These are phyloP conservation scores for Cyphellophora attinorum DNA, from an alignment of 2,329 filamentous ascomycete species.

Conservation along the genomic window DNA sequence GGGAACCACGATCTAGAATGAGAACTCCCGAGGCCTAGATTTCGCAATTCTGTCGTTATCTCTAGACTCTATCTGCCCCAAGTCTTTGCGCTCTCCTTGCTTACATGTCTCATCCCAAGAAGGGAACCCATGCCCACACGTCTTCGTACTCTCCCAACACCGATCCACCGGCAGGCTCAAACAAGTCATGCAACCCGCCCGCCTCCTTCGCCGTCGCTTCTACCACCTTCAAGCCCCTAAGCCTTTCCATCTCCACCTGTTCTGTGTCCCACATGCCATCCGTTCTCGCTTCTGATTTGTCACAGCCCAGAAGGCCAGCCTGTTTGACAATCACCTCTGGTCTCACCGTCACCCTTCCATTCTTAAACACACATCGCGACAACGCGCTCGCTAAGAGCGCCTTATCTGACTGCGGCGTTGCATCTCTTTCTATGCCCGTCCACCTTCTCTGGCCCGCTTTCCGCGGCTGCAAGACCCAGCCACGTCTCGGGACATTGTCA, in stretches of 20 bases:
- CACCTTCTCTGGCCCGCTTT: slow-evolving; percentile 19
- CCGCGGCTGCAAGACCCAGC: not conserved
- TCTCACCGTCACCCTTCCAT: not conserved
- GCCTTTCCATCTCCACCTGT: not conserved
- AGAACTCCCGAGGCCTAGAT: too few species aligned
- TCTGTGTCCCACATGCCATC: too few species aligned
- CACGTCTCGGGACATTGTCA: slow-evolving; percentile 17
- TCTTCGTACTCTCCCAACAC: not conserved
- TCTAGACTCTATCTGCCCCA: too few species aligned
- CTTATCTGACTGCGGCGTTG: slow-evolving; percentile 1
- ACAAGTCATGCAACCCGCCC: not conserved
- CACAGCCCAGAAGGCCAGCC: not conserved
- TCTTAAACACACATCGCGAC: not conserved
- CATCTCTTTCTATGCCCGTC: not conserved
- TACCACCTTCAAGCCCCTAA: not conserved
- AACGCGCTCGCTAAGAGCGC: slow-evolving; percentile 1
- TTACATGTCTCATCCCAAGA: too few species aligned
- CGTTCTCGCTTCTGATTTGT: too few species aligned
- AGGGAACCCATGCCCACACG: too few species aligned
- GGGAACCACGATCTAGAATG: too few species aligned
- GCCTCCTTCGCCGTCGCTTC: too few species aligned
- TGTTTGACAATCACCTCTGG: not conserved
- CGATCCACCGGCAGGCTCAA: not conserved
- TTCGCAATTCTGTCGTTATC: too few species aligned
- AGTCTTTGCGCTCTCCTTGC: too few species aligned